Evolutionary conservation across 345 rosid genomes (phyloP).

Genomic region (Eucalyptus microcorys): DNA sequence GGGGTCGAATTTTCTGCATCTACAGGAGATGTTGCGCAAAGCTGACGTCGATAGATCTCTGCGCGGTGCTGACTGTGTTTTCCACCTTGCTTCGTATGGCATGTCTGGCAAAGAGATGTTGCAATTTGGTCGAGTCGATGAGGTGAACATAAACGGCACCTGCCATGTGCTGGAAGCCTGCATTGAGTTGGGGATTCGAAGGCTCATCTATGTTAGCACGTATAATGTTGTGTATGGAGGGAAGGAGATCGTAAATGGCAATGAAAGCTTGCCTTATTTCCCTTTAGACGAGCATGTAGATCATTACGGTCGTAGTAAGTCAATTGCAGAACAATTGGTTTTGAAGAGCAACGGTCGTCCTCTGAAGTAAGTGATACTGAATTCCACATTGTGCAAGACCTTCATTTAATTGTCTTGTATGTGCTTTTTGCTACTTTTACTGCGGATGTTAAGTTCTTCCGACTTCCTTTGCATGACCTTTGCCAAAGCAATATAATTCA

Average conservation of each 20-base stretch:
- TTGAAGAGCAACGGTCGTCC: slow-evolving; percentile 66
- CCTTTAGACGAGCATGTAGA: slow-evolving; percentile 72
- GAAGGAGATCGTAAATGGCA: slow-evolving; percentile 70
- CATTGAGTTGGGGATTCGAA: slow-evolving; percentile 39
- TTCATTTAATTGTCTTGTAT: neutral
- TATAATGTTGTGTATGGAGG: slow-evolving; percentile 91
- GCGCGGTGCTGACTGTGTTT: slow-evolving; percentile 62
- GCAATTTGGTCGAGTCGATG: slow-evolving; percentile 69
- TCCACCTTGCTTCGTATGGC: slow-evolving; percentile 88
- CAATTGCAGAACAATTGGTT: slow-evolving; percentile 77
- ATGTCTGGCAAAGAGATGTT: slow-evolving; percentile 98
- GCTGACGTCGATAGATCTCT: slow-evolving; percentile 56
- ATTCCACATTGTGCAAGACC: neutral
- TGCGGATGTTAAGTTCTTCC: neutral
- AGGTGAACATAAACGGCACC: slow-evolving; percentile 77
- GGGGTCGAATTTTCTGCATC: neutral
- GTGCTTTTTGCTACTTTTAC: neutral
- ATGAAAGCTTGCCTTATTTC: slow-evolving; percentile 69
- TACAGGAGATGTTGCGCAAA: slow-evolving; percentile 52
- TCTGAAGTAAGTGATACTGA: slow-evolving; percentile 40
- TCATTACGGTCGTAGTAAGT: slow-evolving; percentile 66
- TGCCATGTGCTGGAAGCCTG: slow-evolving; percentile 69
- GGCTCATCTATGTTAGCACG: slow-evolving; percentile 82
- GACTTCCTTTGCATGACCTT: neutral
- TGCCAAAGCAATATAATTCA: neutral